A percentile compares a stretch with the other conserved stretches of the same genome.
Evolutionary conservation across 2,329 filamentous ascomycete species (phyloP).

Genomic region (Pestalotiopsis fici): DNA sequence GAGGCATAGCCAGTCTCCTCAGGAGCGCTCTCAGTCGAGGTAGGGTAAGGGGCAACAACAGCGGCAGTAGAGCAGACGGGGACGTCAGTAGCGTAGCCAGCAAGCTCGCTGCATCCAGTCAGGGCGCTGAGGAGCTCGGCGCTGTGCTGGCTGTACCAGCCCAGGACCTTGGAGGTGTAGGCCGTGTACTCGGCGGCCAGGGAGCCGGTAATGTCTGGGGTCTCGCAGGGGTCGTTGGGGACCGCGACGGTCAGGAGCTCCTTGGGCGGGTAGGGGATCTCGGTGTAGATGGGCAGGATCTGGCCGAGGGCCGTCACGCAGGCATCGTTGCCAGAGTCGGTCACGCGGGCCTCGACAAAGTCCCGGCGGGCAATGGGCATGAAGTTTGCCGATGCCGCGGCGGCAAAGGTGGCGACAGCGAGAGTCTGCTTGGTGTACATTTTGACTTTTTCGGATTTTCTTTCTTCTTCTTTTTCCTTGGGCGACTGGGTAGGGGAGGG

Average conservation of each 20-base stretch:
- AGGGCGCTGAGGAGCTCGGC: slow-evolving; percentile 17
- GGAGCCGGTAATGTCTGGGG: slow-evolving; percentile 20
- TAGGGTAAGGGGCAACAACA: not conserved
- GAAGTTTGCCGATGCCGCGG: slow-evolving; percentile 18
- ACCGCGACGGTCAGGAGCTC: slow-evolving; percentile 14
- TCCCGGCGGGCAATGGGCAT: slow-evolving; percentile 18
- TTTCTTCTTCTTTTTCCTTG: not conserved
- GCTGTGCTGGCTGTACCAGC: slow-evolving; percentile 23
- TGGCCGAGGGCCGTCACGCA: slow-evolving; percentile 18
- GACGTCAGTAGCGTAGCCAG: slow-evolving; percentile 7
- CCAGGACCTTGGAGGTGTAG: slow-evolving; percentile 18
- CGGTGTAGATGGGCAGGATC: slow-evolving; percentile 16
- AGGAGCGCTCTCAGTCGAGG: not conserved
- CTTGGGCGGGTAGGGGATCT: slow-evolving; percentile 19
- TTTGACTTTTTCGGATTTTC: not conserved
- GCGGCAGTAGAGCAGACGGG: slow-evolving; percentile 18
- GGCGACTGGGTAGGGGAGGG: not conserved
- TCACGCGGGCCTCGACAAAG: slow-evolving; percentile 18
- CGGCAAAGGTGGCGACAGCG: slow-evolving; percentile 12
- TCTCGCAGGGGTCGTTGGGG: slow-evolving; percentile 21
- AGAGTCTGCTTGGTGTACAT: slow-evolving; percentile 10
- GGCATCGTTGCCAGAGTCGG: slow-evolving; percentile 5
- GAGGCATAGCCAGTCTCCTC: not conserved
- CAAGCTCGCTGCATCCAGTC: slow-evolving; percentile 17
- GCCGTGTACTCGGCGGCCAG: slow-evolving; percentile 17